These are phyloP conservation scores for Hypoxylon rickii DNA, from an alignment of 495 filamentous ascomycete species.

Conservation along the genomic window DNA sequence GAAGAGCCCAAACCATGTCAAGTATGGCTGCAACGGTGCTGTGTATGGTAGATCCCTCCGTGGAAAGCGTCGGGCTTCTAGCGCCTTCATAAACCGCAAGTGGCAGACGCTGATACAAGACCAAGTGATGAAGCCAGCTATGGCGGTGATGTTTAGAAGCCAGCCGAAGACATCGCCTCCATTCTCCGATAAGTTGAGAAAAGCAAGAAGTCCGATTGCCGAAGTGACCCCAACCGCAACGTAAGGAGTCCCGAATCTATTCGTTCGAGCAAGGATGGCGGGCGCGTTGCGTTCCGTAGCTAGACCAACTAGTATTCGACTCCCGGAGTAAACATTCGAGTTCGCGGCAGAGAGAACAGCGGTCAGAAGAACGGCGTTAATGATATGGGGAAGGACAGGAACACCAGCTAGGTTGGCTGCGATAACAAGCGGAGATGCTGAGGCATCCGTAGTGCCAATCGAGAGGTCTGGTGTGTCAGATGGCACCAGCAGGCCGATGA, in stretches of 20 bases:
- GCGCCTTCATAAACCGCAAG: conserved; percentile 63
- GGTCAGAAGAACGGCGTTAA: conserved; percentile 71
- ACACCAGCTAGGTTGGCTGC: conserved; percentile 68
- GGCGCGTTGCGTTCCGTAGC: conserved; percentile 66
- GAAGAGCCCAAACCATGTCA: conserved; percentile 62
- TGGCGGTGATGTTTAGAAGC: conserved; percentile 63
- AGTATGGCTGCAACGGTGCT: conserved; percentile 62
- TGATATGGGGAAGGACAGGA: conserved; percentile 66
- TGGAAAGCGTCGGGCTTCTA: conserved; percentile 62
- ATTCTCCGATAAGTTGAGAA: conserved; percentile 55
- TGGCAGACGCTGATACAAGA: conserved; percentile 62
- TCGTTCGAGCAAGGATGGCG: conserved; percentile 45
- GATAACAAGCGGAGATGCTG: conserved; percentile 73
- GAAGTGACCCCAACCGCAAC: conserved; percentile 47
- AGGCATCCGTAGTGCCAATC: conserved; percentile 52
- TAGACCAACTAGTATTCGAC: conserved; percentile 67
- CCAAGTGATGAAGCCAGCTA: conserved; percentile 73
- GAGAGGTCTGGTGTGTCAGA: conserved; percentile 56
- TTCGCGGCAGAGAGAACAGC: conserved; percentile 62
- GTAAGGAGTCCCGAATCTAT: conserved; percentile 49
- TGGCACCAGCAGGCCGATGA: conserved; percentile 69
- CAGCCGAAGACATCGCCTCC: conserved; percentile 61
- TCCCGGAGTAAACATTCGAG: conserved; percentile 64
- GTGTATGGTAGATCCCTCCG: conserved; percentile 58
- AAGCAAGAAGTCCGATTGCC: conserved; percentile 56